phyloP scores from a whole-genome alignment of 2,329 filamentous ascomycete genomes.

The Fusarium staphyleae region DNA sequence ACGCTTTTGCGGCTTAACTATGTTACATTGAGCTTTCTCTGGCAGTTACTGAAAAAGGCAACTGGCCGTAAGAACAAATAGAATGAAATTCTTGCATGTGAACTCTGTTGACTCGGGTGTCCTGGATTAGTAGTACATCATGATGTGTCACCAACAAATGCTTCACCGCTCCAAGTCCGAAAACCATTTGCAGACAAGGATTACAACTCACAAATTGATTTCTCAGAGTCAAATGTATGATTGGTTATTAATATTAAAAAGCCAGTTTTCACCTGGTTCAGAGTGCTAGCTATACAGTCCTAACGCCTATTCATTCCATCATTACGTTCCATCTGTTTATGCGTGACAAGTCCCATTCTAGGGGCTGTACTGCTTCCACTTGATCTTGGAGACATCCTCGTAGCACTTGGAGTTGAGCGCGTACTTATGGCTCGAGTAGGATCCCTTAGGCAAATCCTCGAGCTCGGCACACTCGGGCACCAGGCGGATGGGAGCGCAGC shows the following conservation, averaged over 20 bases:
- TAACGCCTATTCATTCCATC: slow-evolving; percentile 24
- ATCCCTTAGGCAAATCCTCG: slow-evolving; percentile 46
- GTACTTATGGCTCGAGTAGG: slow-evolving; percentile 50
- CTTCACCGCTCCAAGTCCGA: background rate
- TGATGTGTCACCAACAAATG: background rate
- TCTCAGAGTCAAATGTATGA: background rate
- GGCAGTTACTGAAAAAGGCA: too few species aligned
- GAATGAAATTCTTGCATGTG: too few species aligned
- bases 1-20: too few species aligned
- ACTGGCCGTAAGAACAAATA: too few species aligned
- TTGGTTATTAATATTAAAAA: slow-evolving; percentile 28
- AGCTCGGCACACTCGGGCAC: slow-evolving; percentile 54
- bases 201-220: background rate
- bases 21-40: too few species aligned
- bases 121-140: background rate
- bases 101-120: too few species aligned
- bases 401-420: slow-evolving; percentile 51
- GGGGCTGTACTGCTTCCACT: slow-evolving; percentile 39
- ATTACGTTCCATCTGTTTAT: slow-evolving; percentile 18
- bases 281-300: slow-evolving; percentile 25
- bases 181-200: background rate
- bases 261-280: slow-evolving; percentile 14
- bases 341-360: slow-evolving; percentile 4
- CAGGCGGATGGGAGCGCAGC: slow-evolving; percentile 53
- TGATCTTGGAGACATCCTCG: slow-evolving; percentile 45